Conservation (phyloP, 2,329 filamentous ascomycete genomes). For the Aureobasidium sp. region DNA sequence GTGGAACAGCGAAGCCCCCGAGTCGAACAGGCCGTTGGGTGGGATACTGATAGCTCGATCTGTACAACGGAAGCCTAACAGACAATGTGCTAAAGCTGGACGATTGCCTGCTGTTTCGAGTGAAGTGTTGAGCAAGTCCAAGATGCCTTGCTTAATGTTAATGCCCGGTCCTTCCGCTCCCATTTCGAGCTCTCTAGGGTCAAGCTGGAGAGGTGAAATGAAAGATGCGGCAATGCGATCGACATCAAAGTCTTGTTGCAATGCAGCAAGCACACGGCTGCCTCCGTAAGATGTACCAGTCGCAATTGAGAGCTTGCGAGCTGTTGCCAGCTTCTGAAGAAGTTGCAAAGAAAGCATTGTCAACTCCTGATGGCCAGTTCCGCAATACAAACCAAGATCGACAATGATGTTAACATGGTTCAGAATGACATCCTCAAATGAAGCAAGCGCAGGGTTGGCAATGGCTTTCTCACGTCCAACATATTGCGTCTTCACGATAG, state of each 20-base stretch:
- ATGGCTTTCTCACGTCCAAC: conserved; percentile 53
- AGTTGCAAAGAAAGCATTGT: conserved; percentile 74
- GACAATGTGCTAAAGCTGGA: conserved; percentile 81
- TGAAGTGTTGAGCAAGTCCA: conserved; percentile 79
- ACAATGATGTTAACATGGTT: conserved; percentile 72
- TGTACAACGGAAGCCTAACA: conserved; percentile 79
- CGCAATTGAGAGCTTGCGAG: conserved; percentile 61
- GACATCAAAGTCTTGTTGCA: conserved; percentile 72
- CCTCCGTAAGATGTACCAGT: conserved; percentile 37
- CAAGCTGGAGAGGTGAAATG: conserved; percentile 55
- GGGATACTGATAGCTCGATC: conserved; percentile 61
- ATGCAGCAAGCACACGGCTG: conserved; percentile 64
- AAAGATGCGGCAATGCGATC: conserved; percentile 71
- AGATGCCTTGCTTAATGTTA: conserved; percentile 66
- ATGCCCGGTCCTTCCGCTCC: conserved; percentile 65
- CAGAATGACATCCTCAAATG: conserved; percentile 84
- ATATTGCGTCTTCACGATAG: conserved; percentile 61
- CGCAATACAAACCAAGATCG: conserved; percentile 78
- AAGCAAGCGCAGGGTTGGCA: conserved; percentile 68
- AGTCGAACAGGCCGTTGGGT: conserved; percentile 60
- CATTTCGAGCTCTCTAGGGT: conserved; percentile 63
- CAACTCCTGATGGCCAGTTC: conserved; percentile 71
- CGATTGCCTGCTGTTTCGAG: conserved; percentile 64
- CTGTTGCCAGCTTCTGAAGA: conserved; percentile 78
- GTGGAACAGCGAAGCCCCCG: conserved; percentile 73